Base-by-base conservation (phyloP, 2,329 filamentous ascomycete genomes). In the Clonostachys rosea region DNA sequence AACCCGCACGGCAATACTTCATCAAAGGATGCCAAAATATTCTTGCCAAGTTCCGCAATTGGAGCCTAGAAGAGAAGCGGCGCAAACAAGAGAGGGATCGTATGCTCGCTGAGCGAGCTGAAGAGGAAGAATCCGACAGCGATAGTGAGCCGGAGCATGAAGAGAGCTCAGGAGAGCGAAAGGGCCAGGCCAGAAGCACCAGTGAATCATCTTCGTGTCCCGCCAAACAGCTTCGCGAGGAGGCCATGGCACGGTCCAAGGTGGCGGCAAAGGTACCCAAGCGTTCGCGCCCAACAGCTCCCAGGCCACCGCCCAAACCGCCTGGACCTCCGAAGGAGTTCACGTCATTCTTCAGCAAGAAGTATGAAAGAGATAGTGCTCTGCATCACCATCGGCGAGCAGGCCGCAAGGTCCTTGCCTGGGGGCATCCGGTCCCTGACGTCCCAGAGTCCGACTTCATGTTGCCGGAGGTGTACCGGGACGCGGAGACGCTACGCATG, bases 21-120 rank as follows among this genome's bases (percentile, higher is more conserved):
- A 86, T 96, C 56, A 79, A 77, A 48, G 90, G 95, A 50, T 91
- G 95, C 49, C 78, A 89, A 52, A 78, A 78, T 0, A 84, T 97
- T 33, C 76, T 97, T 17, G 83, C 89, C 52, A 97, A 96, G 62
- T 97, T 96, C 62, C 81, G 84, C 44, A 74, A 81, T 47, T 97
- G 91, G 91, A 91, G 85, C 52, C 79, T 91, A 51, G 89, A 95
- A 62, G 94, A 99, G 65, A 95, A 91, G 70, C 81, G 86, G 40
- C 75, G 89, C 50, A 90, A 90, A 65, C 69, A 82, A 4, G 86
- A 90, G 58, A 89, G 84, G 58, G 89, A 92, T 50, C 84, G 83
- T 46, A 59, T 52, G 10, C 49, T 65, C 5, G 66, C 62, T 9
- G 60, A 65, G 43, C 58, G 62, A 33, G 57, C 56, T 12, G 62